These are phyloP conservation scores for Botryosphaeria dothidea DNA, from an alignment of 2,329 filamentous ascomycete genomes.

Conservation along the genomic window DNA sequence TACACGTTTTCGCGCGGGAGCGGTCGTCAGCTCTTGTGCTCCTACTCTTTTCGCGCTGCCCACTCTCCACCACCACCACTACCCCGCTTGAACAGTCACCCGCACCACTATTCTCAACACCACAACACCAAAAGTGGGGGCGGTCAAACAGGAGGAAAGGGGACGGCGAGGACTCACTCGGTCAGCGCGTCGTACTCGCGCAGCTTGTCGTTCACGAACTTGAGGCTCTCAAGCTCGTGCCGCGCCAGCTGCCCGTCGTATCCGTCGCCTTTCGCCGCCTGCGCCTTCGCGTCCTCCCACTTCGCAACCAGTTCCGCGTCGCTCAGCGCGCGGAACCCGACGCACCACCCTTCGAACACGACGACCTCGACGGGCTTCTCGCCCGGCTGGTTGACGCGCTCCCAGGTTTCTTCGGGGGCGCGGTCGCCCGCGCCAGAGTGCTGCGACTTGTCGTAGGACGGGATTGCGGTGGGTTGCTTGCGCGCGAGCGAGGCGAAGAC, in stretches of 20 bases:
- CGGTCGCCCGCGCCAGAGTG: constrained; percentile 78
- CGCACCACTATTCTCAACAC: background rate
- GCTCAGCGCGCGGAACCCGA: constrained; percentile 73
- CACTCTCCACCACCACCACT: no score
- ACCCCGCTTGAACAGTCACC: background rate
- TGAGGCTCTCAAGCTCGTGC: constrained; percentile 54
- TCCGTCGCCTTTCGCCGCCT: constrained; percentile 42
- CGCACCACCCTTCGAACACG: constrained; percentile 88
- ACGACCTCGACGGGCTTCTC: constrained; percentile 64
- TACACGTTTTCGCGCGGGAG: constrained; percentile 24
- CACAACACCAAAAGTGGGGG: background rate
- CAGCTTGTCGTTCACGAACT: constrained; percentile 60
- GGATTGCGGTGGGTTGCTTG: constrained; percentile 61
- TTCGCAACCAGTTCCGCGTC: constrained; percentile 56
- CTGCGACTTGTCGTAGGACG: constrained; percentile 81
- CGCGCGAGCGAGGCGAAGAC: constrained; percentile 63
- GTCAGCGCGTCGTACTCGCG: constrained; percentile 60
- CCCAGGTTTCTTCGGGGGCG: constrained; percentile 63
- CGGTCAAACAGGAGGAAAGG: background rate
- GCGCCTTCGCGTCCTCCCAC: constrained; percentile 54
- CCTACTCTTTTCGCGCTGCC: background rate
- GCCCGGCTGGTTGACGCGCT: constrained; percentile 54
- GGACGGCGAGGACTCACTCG: constrained; percentile 37
- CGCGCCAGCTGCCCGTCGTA: constrained; percentile 53
- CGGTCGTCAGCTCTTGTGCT: background rate